These are phyloP conservation scores for Epichloe gansuensis DNA, from an alignment of 2,329 filamentous ascomycete species.

Conservation along the genomic window DNA sequence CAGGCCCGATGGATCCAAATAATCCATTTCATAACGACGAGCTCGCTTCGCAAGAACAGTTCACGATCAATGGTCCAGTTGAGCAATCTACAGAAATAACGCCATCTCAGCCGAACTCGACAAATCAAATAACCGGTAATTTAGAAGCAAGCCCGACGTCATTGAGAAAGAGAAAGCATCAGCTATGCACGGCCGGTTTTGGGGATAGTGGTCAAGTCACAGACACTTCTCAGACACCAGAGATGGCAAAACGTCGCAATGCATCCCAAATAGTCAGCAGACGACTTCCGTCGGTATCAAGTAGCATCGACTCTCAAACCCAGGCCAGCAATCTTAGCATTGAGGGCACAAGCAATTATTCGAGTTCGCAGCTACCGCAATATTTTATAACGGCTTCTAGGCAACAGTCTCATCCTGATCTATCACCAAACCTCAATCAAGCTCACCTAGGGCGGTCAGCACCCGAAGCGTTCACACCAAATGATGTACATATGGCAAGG, in stretches of 20 bases:
- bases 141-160: not conserved
- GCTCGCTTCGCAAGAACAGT: not conserved
- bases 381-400: not conserved
- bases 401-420: not conserved
- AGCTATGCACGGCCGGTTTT: not conserved
- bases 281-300: not conserved
- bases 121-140: not conserved
- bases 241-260: not conserved
- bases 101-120: not conserved
- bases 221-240: not conserved
- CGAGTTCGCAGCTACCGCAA: not conserved
- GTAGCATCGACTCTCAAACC: not conserved
- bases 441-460: not conserved
- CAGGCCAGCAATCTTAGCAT: not conserved
- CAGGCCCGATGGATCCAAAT: not conserved
- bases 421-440: not conserved
- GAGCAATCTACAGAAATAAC: not conserved
- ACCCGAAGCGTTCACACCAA: not conserved
- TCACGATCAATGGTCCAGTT: not conserved
- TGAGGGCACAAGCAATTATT: not conserved
- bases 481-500: not conserved
- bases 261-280: not conserved
- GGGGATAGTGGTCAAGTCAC: not conserved
- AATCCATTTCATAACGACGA: not conserved
- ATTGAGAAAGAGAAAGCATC: constrained; percentile 4